Base-by-base conservation (phyloP, 768 basidiomycete genomes). In the Amylocystis lapponica region DNA sequence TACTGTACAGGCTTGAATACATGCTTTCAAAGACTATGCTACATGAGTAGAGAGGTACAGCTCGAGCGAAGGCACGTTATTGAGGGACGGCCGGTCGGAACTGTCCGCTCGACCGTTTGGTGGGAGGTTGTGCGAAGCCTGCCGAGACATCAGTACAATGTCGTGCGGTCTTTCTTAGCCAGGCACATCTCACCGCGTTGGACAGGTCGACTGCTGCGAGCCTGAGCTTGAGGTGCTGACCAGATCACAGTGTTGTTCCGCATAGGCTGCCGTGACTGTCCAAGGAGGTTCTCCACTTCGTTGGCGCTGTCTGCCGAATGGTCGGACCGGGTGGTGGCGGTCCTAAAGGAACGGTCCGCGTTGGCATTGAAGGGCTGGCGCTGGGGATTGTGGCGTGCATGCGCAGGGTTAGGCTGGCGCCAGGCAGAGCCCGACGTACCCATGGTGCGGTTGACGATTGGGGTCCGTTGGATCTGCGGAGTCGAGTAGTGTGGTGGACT, bases 401-500 rank as follows among this genome's bases (percentile, higher is more conserved):
- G 66, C 52, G 64, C 57, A 27, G 47, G 60, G 20, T 53, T 50
- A 51, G 57, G 43, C 48, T 63, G 58, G 36, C 60, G 43, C 58
- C 63, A 67, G n/a, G 46, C 37, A 55, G 62, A 25, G 33, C 39
- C 41, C 11, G 44, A 23, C 20, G 45, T 30, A 5, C 50, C 46
- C 43, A 55, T 22, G 11, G 64, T 70, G 39, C 81, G 78, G 55
- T 71, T 72, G 10, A 74, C 65, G 33, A 85, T 65, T 6, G 84
- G 83, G 5, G 83, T 86, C 36, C 84, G 67, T 58, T 86, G 85
- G 34, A 83, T 73, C 86, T 88, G n/a, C n/a, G n/a, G 6, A 23
- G 8, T 20, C 16, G 31, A 12, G n/a, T 12, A 14, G 22, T 45
- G 12, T 30, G 43, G 36, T 16, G 39, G n/a, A 20, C 4, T 21